phyloP scores from a whole-genome alignment of 2,329 filamentous ascomycete genomes.

The Amylocarpus encephaloides region DNA sequence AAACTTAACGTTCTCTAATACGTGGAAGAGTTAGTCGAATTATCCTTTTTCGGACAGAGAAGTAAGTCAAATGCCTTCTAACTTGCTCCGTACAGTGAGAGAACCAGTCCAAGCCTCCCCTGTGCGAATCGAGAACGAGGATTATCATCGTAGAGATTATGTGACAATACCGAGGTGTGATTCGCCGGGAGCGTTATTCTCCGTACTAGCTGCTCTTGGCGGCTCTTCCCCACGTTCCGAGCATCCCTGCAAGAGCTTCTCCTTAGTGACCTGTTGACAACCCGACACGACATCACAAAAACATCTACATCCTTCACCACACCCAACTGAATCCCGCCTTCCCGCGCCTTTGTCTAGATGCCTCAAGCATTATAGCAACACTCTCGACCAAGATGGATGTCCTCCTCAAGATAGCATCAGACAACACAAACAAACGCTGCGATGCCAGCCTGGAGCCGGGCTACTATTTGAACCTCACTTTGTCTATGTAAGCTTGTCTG shows the following conservation, averaged over 20 bases:
- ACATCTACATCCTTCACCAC: not conserved
- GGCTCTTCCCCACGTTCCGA: not conserved
- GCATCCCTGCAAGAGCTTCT: not conserved
- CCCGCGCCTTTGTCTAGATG: not conserved
- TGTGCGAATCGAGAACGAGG: too few relatives aligned
- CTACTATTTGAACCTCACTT: slow-evolving; percentile 39
- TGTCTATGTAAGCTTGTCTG: slow-evolving; percentile 42
- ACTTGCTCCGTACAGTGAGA: too few relatives aligned
- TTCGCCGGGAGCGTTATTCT: too few relatives aligned
- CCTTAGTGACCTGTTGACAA: not conserved
- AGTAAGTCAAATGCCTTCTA: too few relatives aligned
- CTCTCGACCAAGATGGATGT: not conserved
- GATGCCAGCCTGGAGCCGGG: not conserved
- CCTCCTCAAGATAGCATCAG: not conserved
- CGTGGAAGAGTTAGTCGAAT: too few relatives aligned
- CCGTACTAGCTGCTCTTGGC: not conserved
- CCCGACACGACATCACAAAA: not conserved
- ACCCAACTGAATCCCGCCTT: not conserved
- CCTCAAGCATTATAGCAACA: not conserved
- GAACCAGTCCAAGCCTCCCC: too few relatives aligned
- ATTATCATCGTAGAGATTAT: too few relatives aligned
- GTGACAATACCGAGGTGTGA: too few relatives aligned
- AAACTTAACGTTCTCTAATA: too few relatives aligned
- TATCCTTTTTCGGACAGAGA: too few relatives aligned
- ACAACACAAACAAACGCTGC: not conserved